Evolutionary conservation across 495 filamentous ascomycete genomes (phyloP).

Genomic region (Thermothielavioides terrestris): DNA sequence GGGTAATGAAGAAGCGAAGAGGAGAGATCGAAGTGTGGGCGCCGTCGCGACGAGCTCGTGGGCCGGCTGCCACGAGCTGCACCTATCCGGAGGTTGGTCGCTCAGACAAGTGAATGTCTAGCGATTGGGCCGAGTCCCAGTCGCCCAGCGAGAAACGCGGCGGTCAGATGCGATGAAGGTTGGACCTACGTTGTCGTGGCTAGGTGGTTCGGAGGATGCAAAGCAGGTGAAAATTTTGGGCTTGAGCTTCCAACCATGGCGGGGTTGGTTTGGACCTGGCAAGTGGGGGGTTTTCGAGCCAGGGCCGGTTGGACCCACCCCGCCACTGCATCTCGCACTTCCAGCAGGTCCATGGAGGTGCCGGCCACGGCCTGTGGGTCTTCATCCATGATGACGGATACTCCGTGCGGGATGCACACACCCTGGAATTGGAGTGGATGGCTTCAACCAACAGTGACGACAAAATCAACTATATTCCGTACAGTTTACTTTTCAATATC

Average conservation of each 20-base stretch:
- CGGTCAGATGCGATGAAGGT: neutral
- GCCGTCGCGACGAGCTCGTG: slow-evolving; percentile 37
- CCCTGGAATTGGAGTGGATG: too few relatives aligned
- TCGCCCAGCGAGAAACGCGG: neutral
- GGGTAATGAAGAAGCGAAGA: slow-evolving; percentile 48
- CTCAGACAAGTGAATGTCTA: slow-evolving; percentile 4
- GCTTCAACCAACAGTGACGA: too few relatives aligned
- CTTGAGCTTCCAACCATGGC: slow-evolving; percentile 4
- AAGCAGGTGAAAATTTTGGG: slow-evolving; percentile 10
- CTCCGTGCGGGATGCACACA: too few relatives aligned
- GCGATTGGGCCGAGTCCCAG: neutral
- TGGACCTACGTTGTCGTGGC: neutral
- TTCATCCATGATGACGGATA: too few relatives aligned
- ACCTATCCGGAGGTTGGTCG: neutral
- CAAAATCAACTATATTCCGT: too few relatives aligned
- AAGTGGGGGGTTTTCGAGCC: too few relatives aligned
- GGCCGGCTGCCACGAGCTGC: slow-evolving; percentile 19
- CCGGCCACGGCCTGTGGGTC: too few relatives aligned
- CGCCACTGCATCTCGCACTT: too few relatives aligned
- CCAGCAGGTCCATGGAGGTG: too few relatives aligned
- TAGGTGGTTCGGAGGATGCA: neutral
- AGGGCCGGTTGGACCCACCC: too few relatives aligned
- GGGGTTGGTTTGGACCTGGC: too few relatives aligned
- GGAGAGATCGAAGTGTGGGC: slow-evolving; percentile 34
- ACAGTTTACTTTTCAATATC: too few relatives aligned